These are phyloP conservation scores for Punica granatum DNA, from an alignment of 345 rosid species.

Conservation along the genomic window DNA sequence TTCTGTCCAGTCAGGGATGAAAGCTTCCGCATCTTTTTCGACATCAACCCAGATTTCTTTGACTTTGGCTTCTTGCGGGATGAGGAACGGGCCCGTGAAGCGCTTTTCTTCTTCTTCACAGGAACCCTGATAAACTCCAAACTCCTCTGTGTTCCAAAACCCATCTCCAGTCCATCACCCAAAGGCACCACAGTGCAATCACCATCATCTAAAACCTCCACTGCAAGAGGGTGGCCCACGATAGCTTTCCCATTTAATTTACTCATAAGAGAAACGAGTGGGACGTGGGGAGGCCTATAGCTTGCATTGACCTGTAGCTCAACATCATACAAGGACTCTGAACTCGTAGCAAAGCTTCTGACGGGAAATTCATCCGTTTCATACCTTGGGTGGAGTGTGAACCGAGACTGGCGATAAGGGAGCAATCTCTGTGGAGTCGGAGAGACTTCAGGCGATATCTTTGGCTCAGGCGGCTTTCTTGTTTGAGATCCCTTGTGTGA, in stretches of 20 bases:
- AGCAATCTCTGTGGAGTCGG: constrained; percentile 42
- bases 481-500: constrained; percentile 14
- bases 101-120: constrained; percentile 16
- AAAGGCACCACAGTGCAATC: constrained; percentile 17
- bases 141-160: constrained; percentile 17
- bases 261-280: constrained; percentile 85
- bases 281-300: constrained; percentile 65
- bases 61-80: constrained; percentile 21
- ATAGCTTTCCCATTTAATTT: constrained; percentile 75
- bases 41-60: constrained; percentile 42
- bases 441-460: constrained; percentile 24
- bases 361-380: constrained; percentile 32
- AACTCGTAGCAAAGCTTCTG: constrained; percentile 17
- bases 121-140: constrained; percentile 25
- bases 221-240: constrained; percentile 69
- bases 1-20: constrained; percentile 65
- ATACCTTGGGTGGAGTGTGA: constrained; percentile 40
- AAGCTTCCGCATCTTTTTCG: constrained; percentile 68
- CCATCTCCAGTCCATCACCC: constrained; percentile 12
- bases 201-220: constrained; percentile 42
- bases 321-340: constrained; percentile 50
- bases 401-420: constrained; percentile 51
- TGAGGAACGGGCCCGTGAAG: constrained; percentile 3
- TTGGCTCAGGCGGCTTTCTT: constrained; percentile 27
- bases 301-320: constrained; percentile 64